These are phyloP conservation scores for Picea mariana DNA, from an alignment of 83 land plant species.

Conservation along the genomic window DNA sequence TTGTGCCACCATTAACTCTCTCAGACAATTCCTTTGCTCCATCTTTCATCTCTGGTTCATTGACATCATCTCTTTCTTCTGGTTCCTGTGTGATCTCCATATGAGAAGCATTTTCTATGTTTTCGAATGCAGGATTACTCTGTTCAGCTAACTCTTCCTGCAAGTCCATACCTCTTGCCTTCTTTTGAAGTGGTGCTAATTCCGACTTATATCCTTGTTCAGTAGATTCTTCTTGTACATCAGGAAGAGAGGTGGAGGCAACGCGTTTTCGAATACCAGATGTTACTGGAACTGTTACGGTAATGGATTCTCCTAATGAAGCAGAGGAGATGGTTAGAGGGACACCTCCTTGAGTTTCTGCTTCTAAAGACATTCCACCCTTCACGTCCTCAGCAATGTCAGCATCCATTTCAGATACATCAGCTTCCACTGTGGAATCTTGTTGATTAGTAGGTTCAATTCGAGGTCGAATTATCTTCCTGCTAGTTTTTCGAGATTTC, in stretches of 20 bases:
- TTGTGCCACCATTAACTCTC: background rate
- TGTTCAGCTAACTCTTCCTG: background rate
- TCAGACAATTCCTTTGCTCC: background rate
- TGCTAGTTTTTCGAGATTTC: constrained; percentile 15
- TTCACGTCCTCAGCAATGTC: background rate
- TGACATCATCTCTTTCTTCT: background rate
- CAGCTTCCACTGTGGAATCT: background rate
- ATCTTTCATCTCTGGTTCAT: background rate
- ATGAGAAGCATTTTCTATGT: background rate
- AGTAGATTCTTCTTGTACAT: background rate
- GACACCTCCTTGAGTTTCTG: background rate
- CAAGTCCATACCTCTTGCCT: background rate
- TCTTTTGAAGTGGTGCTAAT: constrained; percentile 1
- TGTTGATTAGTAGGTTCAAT: constrained; percentile 13
- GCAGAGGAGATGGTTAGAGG: background rate
- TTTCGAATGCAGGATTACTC: background rate
- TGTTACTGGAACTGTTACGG: background rate
- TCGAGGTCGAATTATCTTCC: constrained; percentile 19
- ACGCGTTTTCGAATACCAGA: background rate
- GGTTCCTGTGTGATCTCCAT: background rate
- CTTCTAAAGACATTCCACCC: background rate
- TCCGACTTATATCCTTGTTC: constrained; percentile 1
- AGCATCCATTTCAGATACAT: constrained; percentile 2
- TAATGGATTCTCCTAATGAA: background rate
- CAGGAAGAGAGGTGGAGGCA: background rate